These are phyloP conservation scores for Phalaenopsis equestris DNA, from an alignment of 106 monocot genomes.

Conservation along the genomic window DNA sequence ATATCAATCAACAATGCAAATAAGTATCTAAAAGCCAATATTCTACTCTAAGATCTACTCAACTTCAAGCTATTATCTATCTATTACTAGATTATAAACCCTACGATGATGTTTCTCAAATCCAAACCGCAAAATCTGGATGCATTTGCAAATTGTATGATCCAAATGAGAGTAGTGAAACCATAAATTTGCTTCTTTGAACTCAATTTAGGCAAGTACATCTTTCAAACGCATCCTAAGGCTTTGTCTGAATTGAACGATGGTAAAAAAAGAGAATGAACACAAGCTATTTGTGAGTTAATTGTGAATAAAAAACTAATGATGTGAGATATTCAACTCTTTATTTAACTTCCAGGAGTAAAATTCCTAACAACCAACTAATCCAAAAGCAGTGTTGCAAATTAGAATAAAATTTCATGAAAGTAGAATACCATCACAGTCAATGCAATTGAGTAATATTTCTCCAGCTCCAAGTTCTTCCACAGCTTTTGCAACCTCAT, in stretches of 20 bases:
- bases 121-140: no score
- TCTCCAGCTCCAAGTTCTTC: slow-evolving; percentile 94
- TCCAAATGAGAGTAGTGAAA: no score
- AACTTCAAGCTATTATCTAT: not conserved
- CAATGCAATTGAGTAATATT: slow-evolving; percentile 93
- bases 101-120: no score
- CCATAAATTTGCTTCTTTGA: no score
- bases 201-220: no score
- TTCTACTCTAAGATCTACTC: not conserved
- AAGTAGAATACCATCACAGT: slow-evolving; percentile 67
- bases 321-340: not conserved
- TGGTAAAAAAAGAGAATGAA: not conserved
- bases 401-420: not conserved
- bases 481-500: slow-evolving; percentile 95
- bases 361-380: not conserved
- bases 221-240: not conserved
- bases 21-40: not conserved
- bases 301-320: not conserved
- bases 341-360: not conserved
- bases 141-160: no score
- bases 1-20: not conserved
- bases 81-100: not conserved
- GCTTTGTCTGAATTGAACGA: not conserved
- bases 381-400: not conserved
- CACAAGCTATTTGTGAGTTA: not conserved